Evolutionary conservation across 805 yeast species (phyloP).

Genomic region (Debaryomyces prosopidis): DNA sequence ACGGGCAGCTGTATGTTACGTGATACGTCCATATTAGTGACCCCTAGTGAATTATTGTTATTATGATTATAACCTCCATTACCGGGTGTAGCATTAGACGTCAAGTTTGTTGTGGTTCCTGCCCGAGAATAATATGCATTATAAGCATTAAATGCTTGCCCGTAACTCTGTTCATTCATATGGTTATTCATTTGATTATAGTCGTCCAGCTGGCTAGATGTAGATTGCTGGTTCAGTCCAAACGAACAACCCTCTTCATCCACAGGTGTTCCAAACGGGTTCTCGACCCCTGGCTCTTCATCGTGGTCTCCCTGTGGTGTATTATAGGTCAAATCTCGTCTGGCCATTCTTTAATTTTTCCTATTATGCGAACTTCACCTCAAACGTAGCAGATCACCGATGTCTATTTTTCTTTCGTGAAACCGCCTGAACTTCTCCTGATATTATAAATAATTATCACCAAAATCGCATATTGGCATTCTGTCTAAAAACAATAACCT

Average conservation of each 20-base stretch:
- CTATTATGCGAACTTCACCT: too few species aligned
- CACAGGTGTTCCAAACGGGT: not conserved
- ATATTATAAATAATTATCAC: too few species aligned
- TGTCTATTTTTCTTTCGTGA: too few species aligned
- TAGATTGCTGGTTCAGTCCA: constrained; percentile 1
- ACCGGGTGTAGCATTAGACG: constrained; percentile 17
- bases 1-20: constrained; percentile 41
- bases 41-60: not conserved
- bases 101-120: constrained; percentile 38
- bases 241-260: constrained; percentile 2
- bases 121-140: constrained; percentile 41
- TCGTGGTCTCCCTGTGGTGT: constrained; percentile 15
- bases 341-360: not conserved
- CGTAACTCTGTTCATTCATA: not conserved
- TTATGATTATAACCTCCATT: not conserved
- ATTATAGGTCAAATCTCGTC: constrained; percentile 13
- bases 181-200: constrained; percentile 1
- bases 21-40: too few species aligned
- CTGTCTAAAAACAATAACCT: too few species aligned
- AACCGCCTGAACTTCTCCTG: too few species aligned
- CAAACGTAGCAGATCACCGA: too few species aligned
- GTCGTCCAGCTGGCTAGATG: not conserved
- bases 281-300: constrained; percentile 1
- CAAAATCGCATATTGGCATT: too few species aligned
- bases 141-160: constrained; percentile 24